Evolutionary conservation across 2,329 filamentous ascomycete species (phyloP).

Genomic region (Pseudopyricularia cyperi): DNA sequence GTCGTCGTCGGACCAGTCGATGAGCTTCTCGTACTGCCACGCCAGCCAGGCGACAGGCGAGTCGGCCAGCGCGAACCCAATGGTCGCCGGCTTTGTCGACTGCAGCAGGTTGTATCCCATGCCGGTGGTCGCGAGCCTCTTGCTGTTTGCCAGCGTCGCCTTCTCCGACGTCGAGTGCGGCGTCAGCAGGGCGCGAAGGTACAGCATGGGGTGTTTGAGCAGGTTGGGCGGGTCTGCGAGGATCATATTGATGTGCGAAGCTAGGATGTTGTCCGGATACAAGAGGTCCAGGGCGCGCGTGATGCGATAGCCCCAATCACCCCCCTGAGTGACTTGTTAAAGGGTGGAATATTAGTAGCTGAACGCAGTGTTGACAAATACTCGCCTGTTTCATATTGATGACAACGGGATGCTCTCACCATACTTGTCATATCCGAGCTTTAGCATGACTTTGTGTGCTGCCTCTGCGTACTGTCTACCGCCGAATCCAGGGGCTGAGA

Average conservation of each 20-base stretch:
- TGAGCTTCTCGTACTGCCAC: slow-evolving; percentile 73
- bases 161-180: slow-evolving; percentile 40
- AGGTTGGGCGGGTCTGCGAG: slow-evolving; percentile 32
- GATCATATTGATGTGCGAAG: slow-evolving; percentile 48
- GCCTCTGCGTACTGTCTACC: slow-evolving; percentile 49
- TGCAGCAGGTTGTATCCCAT: slow-evolving; percentile 47
- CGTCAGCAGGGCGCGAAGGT: slow-evolving; percentile 38
- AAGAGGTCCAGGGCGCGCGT: slow-evolving; percentile 46
- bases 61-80: slow-evolving; percentile 57
- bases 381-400: no score
- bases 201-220: slow-evolving; percentile 39
- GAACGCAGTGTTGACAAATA: no score
- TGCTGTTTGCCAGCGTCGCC: slow-evolving; percentile 25
- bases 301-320: slow-evolving; percentile 59
- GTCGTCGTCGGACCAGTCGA: slow-evolving; percentile 55
- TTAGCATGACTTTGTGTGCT: slow-evolving; percentile 54
- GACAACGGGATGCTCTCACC: slow-evolving; percentile 22
- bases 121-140: slow-evolving; percentile 27
- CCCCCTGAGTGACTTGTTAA: slow-evolving; percentile 38
- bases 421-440: slow-evolving; percentile 52
- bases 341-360: neutral
- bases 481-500: slow-evolving; percentile 39
- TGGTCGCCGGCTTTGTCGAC: slow-evolving; percentile 57
- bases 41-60: slow-evolving; percentile 57
- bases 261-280: slow-evolving; percentile 44